phyloP scores from a whole-genome alignment of 768 basidiomycete species.

The Lactifluus subvellereus region DNA sequence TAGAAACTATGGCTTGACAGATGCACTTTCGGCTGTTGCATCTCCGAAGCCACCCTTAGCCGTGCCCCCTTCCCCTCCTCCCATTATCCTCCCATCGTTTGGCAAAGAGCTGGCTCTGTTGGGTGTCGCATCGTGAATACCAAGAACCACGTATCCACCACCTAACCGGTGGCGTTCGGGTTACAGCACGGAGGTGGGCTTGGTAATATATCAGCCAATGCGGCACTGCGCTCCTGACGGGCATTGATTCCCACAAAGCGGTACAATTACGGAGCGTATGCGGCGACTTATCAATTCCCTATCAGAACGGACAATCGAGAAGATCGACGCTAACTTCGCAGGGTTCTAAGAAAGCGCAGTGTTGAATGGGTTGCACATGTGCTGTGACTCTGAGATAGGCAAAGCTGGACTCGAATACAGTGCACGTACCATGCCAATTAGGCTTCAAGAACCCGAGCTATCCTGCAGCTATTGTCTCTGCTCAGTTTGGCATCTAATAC shows the following conservation, averaged over 20 bases:
- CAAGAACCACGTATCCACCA: neutral
- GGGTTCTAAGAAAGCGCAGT: neutral
- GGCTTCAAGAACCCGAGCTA: slow-evolving; percentile 8
- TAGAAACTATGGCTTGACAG: neutral
- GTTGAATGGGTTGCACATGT: neutral
- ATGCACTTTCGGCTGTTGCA: neutral
- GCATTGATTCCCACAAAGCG: neutral
- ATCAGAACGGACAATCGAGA: neutral
- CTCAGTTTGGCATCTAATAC: slow-evolving; percentile 1
- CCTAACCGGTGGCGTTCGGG: neutral
- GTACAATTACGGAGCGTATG: neutral
- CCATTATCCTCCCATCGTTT: neutral
- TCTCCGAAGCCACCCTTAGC: neutral
- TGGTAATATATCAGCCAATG: neutral
- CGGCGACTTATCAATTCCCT: neutral
- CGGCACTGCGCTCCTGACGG: neutral
- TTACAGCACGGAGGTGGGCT: neutral
- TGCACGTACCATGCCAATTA: slow-evolving; percentile 9
- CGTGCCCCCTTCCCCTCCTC: neutral
- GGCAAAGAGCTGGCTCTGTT: neutral
- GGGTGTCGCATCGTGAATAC: neutral
- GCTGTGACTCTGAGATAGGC: neutral
- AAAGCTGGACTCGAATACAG: neutral
- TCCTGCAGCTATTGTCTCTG: neutral
- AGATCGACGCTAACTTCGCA: neutral